Base-by-base conservation (phyloP, 768 basidiomycete species). In the Rhodosporidiobolus odoratus region DNA sequence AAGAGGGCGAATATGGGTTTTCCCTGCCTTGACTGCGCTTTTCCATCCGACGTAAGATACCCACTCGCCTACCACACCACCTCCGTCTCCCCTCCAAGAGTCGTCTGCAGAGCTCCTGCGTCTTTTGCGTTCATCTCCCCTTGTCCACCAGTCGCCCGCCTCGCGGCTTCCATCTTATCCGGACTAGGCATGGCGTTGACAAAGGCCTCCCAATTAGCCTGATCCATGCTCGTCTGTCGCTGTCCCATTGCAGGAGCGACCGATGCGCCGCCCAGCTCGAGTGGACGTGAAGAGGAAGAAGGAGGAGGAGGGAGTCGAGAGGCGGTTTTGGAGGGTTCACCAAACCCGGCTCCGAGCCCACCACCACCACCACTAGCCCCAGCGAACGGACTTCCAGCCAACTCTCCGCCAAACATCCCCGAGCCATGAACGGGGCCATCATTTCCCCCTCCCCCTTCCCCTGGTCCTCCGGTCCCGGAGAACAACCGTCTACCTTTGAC, bases 401-500 rank as follows among this genome's bases (percentile, higher is more conserved):
- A 37, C 47, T 56, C 62, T 13, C 64, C 69, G 8, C 69, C 69
- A 27, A 71, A 71, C 19, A 68, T 56, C 56, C 64, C 47, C 10
- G 54, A 48, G 17, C 57, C 61, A 34, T 38, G 43, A 12, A 23
- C 13, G 13, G 43, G 32, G 23, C 56, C 15, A 2, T 45, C 68
- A 27, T 23, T 32, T 50, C 23, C 35, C 32, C 23, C 45, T 7
- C 25, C 58, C 25, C 25, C 32, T 19, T 34, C 65, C 32, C 38
- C 34, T 2, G 1, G 10, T 17, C 34, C 54, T 17, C 64, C 58
- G 25, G n/a, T 38, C 16, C 62, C 64, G 16, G 58, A 57, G 57
- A 77, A 77, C 34, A 77, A 58, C 62, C 69, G 16, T 1, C 76
- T 61, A 9, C 76, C 76, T 38, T 77, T 77, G 16, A 73, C 37